Conservation (phyloP, 805 yeast genomes). For the Yarrowia sp. region DNA sequence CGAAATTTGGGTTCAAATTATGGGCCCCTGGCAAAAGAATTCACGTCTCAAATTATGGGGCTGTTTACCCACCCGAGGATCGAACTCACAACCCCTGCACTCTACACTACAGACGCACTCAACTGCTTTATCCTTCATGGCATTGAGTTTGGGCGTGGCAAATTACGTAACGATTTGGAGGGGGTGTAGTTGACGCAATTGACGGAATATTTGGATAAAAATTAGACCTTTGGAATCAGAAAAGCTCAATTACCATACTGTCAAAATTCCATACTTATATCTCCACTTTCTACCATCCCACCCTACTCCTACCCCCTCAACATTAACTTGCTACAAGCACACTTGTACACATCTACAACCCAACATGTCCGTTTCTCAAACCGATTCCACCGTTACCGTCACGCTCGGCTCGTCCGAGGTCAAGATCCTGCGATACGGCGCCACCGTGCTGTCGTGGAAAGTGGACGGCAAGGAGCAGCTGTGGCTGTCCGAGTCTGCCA, state of each 20-base stretch:
- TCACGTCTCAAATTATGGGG: no score
- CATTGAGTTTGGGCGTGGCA: conserved; percentile 1
- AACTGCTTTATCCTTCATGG: neutral
- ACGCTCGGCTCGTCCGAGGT: conserved; percentile 65
- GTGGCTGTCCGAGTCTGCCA: conserved; percentile 70
- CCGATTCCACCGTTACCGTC: conserved; percentile 66
- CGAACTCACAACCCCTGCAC: no score
- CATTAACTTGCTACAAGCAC: neutral
- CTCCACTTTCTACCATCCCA: no score
- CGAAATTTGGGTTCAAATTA: no score
- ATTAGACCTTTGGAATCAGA: no score
- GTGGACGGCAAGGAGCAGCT: conserved; percentile 76
- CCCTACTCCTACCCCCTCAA: no score
- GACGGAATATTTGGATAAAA: neutral
- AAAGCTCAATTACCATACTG: no score
- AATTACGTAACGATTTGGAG: neutral
- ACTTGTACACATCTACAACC: neutral
- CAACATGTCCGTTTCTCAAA: conserved; percentile 72
- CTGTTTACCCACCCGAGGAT: no score
- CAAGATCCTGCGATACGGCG: conserved; percentile 84
- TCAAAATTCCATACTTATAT: no score
- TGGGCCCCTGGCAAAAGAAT: no score
- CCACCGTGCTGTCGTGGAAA: conserved; percentile 85
- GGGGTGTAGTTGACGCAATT: neutral
- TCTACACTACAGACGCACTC: no score